Evolutionary conservation across 192 early-diverging fungal species (phyloP), one percentile per base, ranked within the genome.

Genomic region (Coemansia sp.): DNA sequence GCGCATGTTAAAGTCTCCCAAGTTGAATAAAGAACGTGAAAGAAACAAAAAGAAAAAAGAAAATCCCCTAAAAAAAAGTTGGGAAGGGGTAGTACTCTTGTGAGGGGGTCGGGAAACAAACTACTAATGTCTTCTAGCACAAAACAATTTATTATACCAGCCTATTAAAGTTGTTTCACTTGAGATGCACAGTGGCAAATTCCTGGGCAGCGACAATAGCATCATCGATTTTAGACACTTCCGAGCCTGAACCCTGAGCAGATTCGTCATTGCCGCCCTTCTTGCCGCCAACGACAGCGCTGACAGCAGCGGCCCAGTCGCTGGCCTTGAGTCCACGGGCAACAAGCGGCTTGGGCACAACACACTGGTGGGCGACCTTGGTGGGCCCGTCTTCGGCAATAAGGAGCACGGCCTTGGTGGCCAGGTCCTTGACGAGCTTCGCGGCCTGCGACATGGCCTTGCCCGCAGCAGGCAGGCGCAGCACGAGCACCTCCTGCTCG

Each of bases 231-330:
- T 85, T 81, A 62, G 76, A 83, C 16, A 88, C 65, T 31, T 91
- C 86, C 46, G 87, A 82, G 38, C 96, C 97, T 63, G 91, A 90
- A 18, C 97, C 97, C 69, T 95, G 95, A 36, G 97, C 97, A 67
- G 93, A 74, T 61, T 95, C 95, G 52, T 96, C 95, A 71, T 96
- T 97, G 60, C 97, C 97, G 41, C 97, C 97, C 67, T 90, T 91
- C 83, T 95, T 95, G 66, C 97, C 97, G 33, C 93, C 95, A 57
- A 99, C 86, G 31, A 89, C 87, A 63, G 90, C 85, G 29, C 88
- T 76, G n/a, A 98, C 95, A 34, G 90, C 91, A 22, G 87, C 86
- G 18, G 95, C 94, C 97, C 97, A 99, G 24, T 93, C 95, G 52
- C 85, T 88, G 36, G 96, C 97, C 86, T 92, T 95, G 63, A 99